Conservation (phyloP, 129 eudicot species). For the Solidago caesia region DNA sequence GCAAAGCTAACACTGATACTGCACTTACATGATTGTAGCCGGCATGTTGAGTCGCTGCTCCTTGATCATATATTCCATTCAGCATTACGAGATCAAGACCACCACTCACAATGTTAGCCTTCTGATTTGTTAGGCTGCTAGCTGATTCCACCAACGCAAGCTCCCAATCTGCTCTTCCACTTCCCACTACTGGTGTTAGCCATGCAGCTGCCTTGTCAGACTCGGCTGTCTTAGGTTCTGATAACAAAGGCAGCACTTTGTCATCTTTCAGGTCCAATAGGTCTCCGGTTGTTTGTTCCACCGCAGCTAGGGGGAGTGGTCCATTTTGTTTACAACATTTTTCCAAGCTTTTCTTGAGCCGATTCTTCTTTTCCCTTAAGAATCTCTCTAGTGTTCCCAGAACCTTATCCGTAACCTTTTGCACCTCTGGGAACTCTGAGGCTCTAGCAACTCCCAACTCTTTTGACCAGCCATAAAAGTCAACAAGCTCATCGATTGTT, state of each 20-base stretch:
- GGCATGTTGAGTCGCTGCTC: conserved; percentile 11
- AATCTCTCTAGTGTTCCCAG: conserved; percentile 58
- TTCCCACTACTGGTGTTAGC: conserved; percentile 52
- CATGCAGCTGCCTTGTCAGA: conserved; percentile 50
- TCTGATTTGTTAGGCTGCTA: conserved; percentile 50
- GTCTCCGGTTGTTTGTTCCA: conserved; percentile 49
- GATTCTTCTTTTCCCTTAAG: conserved; percentile 52
- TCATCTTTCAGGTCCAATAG: conserved; percentile 57
- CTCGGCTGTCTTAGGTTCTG: conserved; percentile 39
- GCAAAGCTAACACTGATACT: conserved; percentile 51
- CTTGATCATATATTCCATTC: conserved; percentile 70
- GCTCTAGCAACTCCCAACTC: conserved; percentile 62
- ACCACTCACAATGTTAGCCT: conserved; percentile 46
- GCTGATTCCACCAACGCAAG: conserved; percentile 58
- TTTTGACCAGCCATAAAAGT: conserved; percentile 65
- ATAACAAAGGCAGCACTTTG: conserved; percentile 40
- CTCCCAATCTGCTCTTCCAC: conserved; percentile 72
- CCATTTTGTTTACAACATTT: conserved; percentile 38
- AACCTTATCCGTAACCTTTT: conserved; percentile 52
- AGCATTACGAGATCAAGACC: conserved; percentile 57
- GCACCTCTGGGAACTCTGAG: conserved; percentile 62
- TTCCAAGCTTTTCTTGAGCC: conserved; percentile 43
- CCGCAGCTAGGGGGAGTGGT: conserved; percentile 17
- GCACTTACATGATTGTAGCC: conserved; percentile 19
- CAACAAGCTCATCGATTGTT: conserved; percentile 64